Conservation (phyloP, 441 rosid genomes). For the Kokia cookei region DNA sequence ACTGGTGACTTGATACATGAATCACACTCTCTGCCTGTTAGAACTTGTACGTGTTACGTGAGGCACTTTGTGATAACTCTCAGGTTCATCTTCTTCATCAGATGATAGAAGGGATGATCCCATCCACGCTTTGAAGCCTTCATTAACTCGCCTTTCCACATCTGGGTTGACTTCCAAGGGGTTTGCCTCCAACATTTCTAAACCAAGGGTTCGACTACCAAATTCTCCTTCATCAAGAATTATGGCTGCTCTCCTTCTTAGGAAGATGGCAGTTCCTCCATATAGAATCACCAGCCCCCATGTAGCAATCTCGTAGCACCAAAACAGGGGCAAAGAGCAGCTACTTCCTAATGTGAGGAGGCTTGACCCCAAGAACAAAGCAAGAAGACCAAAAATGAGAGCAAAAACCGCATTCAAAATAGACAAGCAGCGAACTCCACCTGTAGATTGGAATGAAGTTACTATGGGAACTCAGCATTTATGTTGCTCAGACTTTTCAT, state of each 20-base stretch:
- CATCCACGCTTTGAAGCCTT: conserved; percentile 90
- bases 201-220: conserved; percentile 50
- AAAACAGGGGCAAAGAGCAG: conserved; percentile 79
- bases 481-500: too few species aligned
- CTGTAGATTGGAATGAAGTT: conserved; percentile 28
- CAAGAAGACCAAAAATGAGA: conserved; percentile 68
- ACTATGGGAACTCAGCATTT: not conserved
- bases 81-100: conserved; percentile 83
- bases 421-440: conserved; percentile 85
- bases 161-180: conserved; percentile 70
- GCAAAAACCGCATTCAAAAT: conserved; percentile 70
- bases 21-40: conserved; percentile 32
- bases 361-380: conserved; percentile 81
- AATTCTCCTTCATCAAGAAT: conserved; percentile 64
- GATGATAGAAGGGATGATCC: conserved; percentile 81
- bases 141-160: conserved; percentile 69
- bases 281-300: conserved; percentile 79
- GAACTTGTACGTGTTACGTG: conserved; percentile 24
- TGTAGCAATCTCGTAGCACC: conserved; percentile 86
- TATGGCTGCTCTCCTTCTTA: conserved; percentile 66
- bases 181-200: conserved; percentile 86
- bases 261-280: conserved; percentile 62
- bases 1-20: not conserved
- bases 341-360: conserved; percentile 83
- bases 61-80: conserved; percentile 44